Conservation (phyloP, 129 eudicot genomes). For the Flaveria ramosissima region DNA sequence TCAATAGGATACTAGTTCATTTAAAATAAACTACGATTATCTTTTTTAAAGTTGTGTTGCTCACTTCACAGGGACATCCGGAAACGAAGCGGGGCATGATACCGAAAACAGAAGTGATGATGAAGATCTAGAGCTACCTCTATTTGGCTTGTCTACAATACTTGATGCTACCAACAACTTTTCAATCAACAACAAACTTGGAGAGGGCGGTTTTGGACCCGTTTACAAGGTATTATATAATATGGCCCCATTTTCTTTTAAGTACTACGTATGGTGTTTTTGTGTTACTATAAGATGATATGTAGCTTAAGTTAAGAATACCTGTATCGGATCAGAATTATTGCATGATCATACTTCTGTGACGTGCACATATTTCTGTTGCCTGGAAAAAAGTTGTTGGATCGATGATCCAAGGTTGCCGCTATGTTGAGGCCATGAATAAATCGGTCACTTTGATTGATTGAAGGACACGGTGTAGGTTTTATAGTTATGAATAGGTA, state of each 20-base stretch:
- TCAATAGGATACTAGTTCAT: not conserved
- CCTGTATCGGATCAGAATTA: not conserved
- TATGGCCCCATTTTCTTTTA: not conserved
- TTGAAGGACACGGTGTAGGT: too few relatives aligned
- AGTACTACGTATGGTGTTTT: not conserved
- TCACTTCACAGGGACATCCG: slow-evolving; percentile 10
- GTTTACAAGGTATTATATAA: slow-evolving; percentile 36
- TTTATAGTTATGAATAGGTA: too few relatives aligned
- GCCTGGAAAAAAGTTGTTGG: not conserved
- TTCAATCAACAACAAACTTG: slow-evolving; percentile 38
- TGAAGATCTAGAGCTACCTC: slow-evolving; percentile 38
- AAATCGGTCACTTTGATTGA: too few relatives aligned
- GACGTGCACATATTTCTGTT: not conserved
- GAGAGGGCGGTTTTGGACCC: slow-evolving; percentile 53
- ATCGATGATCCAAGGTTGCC: not conserved
- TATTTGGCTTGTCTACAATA: slow-evolving; percentile 31
- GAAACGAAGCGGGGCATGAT: not conserved
- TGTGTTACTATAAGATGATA: not conserved
- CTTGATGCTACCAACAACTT: slow-evolving; percentile 38
- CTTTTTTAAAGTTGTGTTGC: not conserved
- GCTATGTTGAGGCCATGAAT: not conserved
- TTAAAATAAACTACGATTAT: not conserved
- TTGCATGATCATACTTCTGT: not conserved
- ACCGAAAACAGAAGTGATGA: not conserved
- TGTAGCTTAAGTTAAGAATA: not conserved